Conservation (phyloP, 805 yeast genomes). For the Wickerhamomyces alni region DNA sequence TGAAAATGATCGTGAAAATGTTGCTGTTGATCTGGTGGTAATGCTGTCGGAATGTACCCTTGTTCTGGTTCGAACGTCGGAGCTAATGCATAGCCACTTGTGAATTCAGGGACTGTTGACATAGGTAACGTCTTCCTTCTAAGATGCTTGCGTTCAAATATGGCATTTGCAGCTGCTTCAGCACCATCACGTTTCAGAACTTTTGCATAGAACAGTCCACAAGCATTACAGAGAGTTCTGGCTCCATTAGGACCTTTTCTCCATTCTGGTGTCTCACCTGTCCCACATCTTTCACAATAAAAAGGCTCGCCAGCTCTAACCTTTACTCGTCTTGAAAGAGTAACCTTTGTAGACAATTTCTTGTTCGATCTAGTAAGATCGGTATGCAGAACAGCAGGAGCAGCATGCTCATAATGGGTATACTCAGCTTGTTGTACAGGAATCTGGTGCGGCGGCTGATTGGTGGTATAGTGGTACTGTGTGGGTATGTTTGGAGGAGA, state of each 20-base stretch:
- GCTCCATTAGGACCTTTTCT: slow-evolving; percentile 75
- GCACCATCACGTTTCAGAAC: slow-evolving; percentile 41
- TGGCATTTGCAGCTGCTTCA: slow-evolving; percentile 22
- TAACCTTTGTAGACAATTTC: neutral
- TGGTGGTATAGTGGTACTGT: too few relatives aligned
- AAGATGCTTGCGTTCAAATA: slow-evolving; percentile 9
- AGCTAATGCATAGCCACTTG: too few relatives aligned
- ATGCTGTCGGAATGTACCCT: too few relatives aligned
- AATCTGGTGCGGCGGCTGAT: too few relatives aligned
- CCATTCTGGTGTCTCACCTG: slow-evolving; percentile 74
- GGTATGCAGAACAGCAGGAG: too few relatives aligned
- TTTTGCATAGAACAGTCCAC: slow-evolving; percentile 73
- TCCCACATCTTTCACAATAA: slow-evolving; percentile 43
- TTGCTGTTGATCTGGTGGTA: neutral
- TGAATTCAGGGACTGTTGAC: slow-evolving; percentile 1
- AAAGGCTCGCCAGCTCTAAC: neutral
- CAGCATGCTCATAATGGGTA: neutral
- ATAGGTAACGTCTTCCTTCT: slow-evolving; percentile 4
- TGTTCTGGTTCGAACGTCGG: too few relatives aligned
- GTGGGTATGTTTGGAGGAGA: too few relatives aligned
- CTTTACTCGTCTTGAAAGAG: neutral
- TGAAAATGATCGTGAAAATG: neutral
- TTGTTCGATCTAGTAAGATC: too few relatives aligned
- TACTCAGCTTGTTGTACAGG: neutral
- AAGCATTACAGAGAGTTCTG: slow-evolving; percentile 74